Evolutionary conservation across 306 rosid species (phyloP), one percentile per base, ranked within the genome.

Genomic region (Gillenia trifoliata): DNA sequence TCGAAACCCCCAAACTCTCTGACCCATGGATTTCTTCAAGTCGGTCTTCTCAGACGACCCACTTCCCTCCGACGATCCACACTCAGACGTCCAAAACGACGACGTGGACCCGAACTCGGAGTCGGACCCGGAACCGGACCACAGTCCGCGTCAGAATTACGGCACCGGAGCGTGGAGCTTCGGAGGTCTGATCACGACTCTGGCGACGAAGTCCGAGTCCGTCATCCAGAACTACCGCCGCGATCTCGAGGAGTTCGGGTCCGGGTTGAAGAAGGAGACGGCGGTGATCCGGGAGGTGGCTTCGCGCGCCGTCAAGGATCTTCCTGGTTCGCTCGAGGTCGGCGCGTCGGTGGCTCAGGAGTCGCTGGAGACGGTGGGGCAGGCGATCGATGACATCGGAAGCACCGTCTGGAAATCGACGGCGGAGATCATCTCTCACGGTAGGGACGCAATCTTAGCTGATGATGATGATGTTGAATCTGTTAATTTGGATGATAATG

Each of bases 261-360:
- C 96, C 25, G 98, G 85, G 8, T 59, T 94, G 43, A 87, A 70
- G 85, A 84, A 59, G 62, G 99, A 94, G 75, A 88, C 99, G 49
- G 74, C 90, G 30, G 85, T 90, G 62, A 94, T 94, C 70, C 95
- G 96, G 10, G 91, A 87, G 69, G 97, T 83, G 23, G 96, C 99
- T 16, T 94, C 99, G 10, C 97, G 97, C 78, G 99, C 97, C 71
- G 97, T 94, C 71, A 79, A 67, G 82, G 93, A 83, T 71, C 85
- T 94, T 36, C 98, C 98, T 22, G 65, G 80, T 23, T 88, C 93
- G 38, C 84, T 94, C 4, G 99, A 94, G 38, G 91, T 19, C 41
- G 98, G 98, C 71, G 86, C 99, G 30, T 82, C 96, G 43, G 99
- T 92, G 56, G 99, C 96, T 26, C 99, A 94, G 87, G 93, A 83